phyloP scores from a whole-genome alignment of 2,329 filamentous ascomycete species.

The Fusarium sp. region DNA sequence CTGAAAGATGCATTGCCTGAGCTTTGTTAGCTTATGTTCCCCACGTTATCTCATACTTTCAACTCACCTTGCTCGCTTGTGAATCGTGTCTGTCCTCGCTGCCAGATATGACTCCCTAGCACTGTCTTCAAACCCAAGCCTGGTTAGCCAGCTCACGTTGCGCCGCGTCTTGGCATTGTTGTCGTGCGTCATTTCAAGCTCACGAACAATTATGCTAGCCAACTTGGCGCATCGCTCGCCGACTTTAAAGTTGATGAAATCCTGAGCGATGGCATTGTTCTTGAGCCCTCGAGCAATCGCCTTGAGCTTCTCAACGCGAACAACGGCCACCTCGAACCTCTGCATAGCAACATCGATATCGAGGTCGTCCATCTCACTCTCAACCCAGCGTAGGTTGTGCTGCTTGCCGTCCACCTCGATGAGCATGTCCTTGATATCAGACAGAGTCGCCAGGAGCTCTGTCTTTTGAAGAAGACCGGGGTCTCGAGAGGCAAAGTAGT shows the following conservation, averaged over 20 bases:
- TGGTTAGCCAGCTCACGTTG: conserved; percentile 85
- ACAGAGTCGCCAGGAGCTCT: conserved; percentile 82
- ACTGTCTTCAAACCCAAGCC: conserved; percentile 89
- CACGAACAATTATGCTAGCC: conserved; percentile 79
- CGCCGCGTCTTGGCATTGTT: conserved; percentile 82
- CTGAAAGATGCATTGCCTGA: conserved; percentile 92
- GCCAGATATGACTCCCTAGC: conserved; percentile 89
- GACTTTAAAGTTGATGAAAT: conserved; percentile 92
- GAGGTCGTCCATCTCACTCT: conserved; percentile 93
- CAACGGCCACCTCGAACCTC: conserved; percentile 85
- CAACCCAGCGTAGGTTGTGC: conserved; percentile 95
- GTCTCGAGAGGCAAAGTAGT: conserved; percentile 85
- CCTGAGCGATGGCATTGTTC: conserved; percentile 87
- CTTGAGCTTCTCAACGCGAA: conserved; percentile 86
- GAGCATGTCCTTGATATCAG: conserved; percentile 85
- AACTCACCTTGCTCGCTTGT: conserved; percentile 80
- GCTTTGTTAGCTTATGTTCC: conserved; percentile 16
- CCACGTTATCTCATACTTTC: background rate
- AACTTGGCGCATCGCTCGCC: conserved; percentile 85
- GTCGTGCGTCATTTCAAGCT: conserved; percentile 81
- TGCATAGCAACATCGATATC: conserved; percentile 97
- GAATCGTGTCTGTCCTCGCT: conserved; percentile 81
- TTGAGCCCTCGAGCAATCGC: conserved; percentile 83
- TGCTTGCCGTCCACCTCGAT: conserved; percentile 98
- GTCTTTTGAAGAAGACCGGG: conserved; percentile 82